Base-by-base conservation (phyloP, 139 green algal species). In the Auxenochlorella protothecoides region DNA sequence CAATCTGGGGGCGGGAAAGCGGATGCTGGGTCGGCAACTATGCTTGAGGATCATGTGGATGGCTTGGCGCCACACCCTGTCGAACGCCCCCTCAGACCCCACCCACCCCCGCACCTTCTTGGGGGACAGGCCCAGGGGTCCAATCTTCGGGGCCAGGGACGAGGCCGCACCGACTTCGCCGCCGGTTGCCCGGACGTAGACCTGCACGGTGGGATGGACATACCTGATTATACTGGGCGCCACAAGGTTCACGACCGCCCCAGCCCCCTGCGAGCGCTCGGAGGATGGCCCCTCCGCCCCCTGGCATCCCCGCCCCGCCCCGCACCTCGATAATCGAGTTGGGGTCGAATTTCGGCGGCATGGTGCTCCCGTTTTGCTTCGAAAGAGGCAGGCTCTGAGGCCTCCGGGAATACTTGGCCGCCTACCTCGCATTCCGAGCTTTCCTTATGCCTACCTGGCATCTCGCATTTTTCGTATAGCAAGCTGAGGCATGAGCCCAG, bases 91-190 rank as follows among this genome's bases (percentile, higher is more conserved):
- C 27, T 44, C 27, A 44, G 27, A 44, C 27, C 27, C 27, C 27
- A 44, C 27, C 27, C 27, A 0, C 27, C 27, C 57, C 9, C 91
- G 88, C 78, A 98, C 88, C 90, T 99, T 99, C 88, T 99, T 99
- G 65, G 95, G 95, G 44, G 95, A 98, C 64, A 99, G 89, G 89
- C 95, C 95, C 68, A 99, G 90, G 55, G 95, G 95, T 86, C 95
- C 95, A 73, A 99, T 98, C 89, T 99, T 99, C 54, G 95, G 95
- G 14, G 95, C 95, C 10, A 99, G 85, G 2, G 95, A 98, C 5
- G 92, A 98, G 27, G 95, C 95, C 63, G 95, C 95, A 80, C 95
- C 95, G 7, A 99, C 93, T 81, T 99, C 95, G 60, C 92, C 92
- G 68, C 95, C 95, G 55, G 95, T 99, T 59, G 94, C 95, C 65